Evolutionary conservation across 2,329 filamentous ascomycete species (phyloP), one percentile per base, ranked within the genome.

Genomic region (Aspergillus fumigatus): DNA sequence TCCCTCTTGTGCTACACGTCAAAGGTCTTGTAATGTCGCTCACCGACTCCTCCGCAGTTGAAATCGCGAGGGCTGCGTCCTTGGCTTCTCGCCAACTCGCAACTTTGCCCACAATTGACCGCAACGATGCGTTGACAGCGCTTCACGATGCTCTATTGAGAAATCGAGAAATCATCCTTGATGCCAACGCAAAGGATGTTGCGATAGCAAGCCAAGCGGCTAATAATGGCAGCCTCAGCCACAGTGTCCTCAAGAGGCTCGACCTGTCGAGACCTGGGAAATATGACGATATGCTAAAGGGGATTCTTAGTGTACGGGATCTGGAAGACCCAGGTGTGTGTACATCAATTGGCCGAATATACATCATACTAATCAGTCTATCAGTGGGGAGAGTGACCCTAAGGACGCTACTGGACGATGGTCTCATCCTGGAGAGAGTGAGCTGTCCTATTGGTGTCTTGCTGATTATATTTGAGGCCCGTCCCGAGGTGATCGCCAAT

Each of bases 401-500:
- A 68, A 86, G 88, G 60, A 97, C 92, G 48, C 84, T 87, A 56
- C 83, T 99, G 10, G 94, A 97, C 73, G 89, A 97, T 65, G 88
- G 87, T 53, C 82, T 99, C 53, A 82, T 88, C 52, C 82, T 99
- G 58, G 91, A 96, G 71, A 87, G 92, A 60, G 89, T 96, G 49
- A 92, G 90, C 43, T 96, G 91, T 71, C 94, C 94, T 5, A 97
- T 99, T 65, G 94, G 94, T 58, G 92, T 97, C n/a, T 84, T 99
- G 45, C 84, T 99, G 64, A 94, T 99, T 76, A 97, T 99, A 70
- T 99, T 99, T 70, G 94, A 99, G 77, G 94, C 94, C 38, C 88
- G 94, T 7, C 94, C 94, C 6, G 94, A 99, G 77, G 94, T 99
- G 62, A 97, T 99, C 70, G 94, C 93, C 70, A 99, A 99, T 75